Conservation (phyloP, 306 rosid genomes). For the Gastrolobium bilobum region DNA sequence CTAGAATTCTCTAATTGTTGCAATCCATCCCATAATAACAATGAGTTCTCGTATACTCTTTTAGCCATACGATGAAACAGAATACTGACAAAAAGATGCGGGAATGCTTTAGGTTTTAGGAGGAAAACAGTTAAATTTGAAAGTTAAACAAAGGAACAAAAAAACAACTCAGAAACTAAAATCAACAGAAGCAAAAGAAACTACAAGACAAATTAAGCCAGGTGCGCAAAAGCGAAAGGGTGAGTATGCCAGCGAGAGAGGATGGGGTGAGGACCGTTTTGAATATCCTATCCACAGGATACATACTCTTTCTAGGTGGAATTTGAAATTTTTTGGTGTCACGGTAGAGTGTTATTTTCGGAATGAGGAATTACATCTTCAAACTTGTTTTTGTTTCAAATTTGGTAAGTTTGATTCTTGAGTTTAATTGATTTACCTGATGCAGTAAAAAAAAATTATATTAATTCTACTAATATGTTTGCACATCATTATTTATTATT, state of each 20-base stretch:
- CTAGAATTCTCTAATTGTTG: too few relatives aligned
- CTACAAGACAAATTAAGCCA: constrained; percentile 21
- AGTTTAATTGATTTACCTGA: too few relatives aligned
- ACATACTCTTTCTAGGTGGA: not conserved
- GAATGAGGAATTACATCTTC: not conserved
- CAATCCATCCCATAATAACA: too few relatives aligned
- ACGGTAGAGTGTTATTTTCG: not conserved
- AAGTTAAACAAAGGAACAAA: not conserved
- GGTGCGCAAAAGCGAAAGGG: not conserved
- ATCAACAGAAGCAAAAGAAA: not conserved
- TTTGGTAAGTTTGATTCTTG: too few relatives aligned
- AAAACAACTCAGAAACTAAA: not conserved
- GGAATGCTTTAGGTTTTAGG: not conserved
- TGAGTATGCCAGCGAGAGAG: not conserved
- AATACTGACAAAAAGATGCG: not conserved
- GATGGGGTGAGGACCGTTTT: not conserved
- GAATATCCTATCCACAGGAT: not conserved
- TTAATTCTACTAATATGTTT: too few relatives aligned
- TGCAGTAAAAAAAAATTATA: too few relatives aligned
- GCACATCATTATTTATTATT: too few relatives aligned
- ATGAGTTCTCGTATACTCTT: not conserved
- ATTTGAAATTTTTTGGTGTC: constrained; percentile 20
- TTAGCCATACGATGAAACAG: not conserved
- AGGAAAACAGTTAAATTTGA: not conserved
- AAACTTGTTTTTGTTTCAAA: not conserved